Evolutionary conservation across 2,329 filamentous ascomycete genomes (phyloP).

Genomic region (Gnomoniopsis sp.): DNA sequence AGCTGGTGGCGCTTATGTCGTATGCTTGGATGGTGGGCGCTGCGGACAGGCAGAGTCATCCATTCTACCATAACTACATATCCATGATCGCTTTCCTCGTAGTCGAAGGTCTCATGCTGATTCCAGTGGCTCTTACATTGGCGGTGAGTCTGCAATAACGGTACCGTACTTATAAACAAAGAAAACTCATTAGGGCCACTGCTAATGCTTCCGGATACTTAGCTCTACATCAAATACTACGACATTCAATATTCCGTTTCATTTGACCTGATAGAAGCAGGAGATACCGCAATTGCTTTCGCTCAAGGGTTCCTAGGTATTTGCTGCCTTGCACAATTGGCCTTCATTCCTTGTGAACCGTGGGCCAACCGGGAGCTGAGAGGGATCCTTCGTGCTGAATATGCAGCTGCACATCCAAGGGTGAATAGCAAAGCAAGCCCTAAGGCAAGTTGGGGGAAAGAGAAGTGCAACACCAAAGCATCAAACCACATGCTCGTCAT

Average conservation of each 20-base stretch:
- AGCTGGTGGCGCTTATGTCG: not conserved
- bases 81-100: not conserved
- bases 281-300: not conserved
- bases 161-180: not conserved
- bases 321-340: not conserved
- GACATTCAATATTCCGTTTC: not conserved
- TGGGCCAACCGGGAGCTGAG: not conserved
- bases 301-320: not conserved
- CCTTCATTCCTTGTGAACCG: not conserved
- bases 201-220: not conserved
- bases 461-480: too few species aligned
- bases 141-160: not conserved
- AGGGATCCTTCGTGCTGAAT: not conserved
- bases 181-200: not conserved
- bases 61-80: not conserved
- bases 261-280: not conserved
- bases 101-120: not conserved
- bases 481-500: too few species aligned
- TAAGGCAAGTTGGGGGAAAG: too few species aligned
- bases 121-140: not conserved
- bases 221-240: not conserved
- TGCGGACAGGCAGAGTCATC: not conserved
- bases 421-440: too few species aligned
- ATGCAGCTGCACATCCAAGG: not conserved
- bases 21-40: not conserved